Base-by-base conservation (phyloP, 176 grass and related monocot species). In the Aechmea fasciata region DNA sequence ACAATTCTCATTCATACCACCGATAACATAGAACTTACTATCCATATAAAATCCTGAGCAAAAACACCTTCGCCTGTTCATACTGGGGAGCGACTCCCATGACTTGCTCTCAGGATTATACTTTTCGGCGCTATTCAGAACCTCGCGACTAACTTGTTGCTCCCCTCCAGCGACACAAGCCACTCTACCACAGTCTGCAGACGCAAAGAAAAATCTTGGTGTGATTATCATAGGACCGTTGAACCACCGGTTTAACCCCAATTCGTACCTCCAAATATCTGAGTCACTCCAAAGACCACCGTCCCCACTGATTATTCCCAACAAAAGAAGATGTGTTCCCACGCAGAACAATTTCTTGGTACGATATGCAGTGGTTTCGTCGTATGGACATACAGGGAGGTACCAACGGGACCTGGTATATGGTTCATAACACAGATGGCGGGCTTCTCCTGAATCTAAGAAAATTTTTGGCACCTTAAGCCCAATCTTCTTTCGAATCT, bases 31-130 rank as follows among this genome's bases (percentile, higher is more conserved):
- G 12, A 65, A 65, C 63, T 65, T 65, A 3, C 63, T 24, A 65
- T 65, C 63, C 63, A 65, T 65, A 24, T 65, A 65, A 65, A 20
- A 65, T 25, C 63, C 63, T 28, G 63, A 20, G 11, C 63, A 65
- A 25, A 65, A 24, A 0, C 14, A 13, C 0, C 63, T 65, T 12
- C 63, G 17, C 22, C 8, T 24, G 10, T 13, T 65, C 25, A 26
- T 26, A 26, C 25, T 26, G 25, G 25, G 25, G 25, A 26, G 25
- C 25, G 25, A 26, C 25, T 26, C 25, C 63, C 63, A 28, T 65
- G 63, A 65, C 19, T 65, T 65, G 28, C 63, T 28, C 1, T 28
- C 63, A 65, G 63, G 63, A 65, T 65, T 24, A 65, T 65, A 65
- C 28, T 26, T 65, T 10, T 65, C 63, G 0, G 1, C 63, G 11